Conservation (phyloP, 106 monocot genomes). For the Ottelia alismoides region DNA sequence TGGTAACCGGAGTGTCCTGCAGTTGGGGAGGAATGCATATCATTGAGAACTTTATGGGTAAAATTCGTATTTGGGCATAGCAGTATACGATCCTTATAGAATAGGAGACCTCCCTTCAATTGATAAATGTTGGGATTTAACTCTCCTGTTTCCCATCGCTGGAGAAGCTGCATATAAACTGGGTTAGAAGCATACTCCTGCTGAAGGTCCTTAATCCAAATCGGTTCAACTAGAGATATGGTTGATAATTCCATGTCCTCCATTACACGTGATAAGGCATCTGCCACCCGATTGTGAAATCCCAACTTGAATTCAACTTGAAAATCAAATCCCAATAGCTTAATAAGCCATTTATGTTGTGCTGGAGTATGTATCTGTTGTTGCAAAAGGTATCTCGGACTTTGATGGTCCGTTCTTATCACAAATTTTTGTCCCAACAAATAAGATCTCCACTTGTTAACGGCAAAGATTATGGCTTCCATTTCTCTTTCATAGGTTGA, state of each 20-base stretch:
- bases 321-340: constrained; percentile 8
- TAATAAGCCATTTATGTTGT: constrained; percentile 1
- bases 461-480: not conserved
- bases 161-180: too few relatives aligned
- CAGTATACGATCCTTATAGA: too few relatives aligned
- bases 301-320: not conserved
- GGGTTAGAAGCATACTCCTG: too few relatives aligned
- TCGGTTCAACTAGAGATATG: too few relatives aligned
- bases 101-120: too few relatives aligned
- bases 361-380: not conserved
- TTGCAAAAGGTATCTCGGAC: not conserved
- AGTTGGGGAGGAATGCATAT: not conserved
- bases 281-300: not conserved
- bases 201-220: too few relatives aligned
- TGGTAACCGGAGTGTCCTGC: not conserved
- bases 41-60: too few relatives aligned
- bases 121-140: too few relatives aligned
- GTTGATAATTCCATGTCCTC: too few relatives aligned
- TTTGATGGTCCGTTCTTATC: constrained; percentile 4
- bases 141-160: too few relatives aligned
- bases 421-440: not conserved
- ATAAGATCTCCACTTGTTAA: not conserved
- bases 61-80: too few relatives aligned
- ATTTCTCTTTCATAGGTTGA: constrained; percentile 6
- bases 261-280: constrained; percentile 4